Conservation (phyloP, 768 basidiomycete species). For the Boletus coccyginus region DNA sequence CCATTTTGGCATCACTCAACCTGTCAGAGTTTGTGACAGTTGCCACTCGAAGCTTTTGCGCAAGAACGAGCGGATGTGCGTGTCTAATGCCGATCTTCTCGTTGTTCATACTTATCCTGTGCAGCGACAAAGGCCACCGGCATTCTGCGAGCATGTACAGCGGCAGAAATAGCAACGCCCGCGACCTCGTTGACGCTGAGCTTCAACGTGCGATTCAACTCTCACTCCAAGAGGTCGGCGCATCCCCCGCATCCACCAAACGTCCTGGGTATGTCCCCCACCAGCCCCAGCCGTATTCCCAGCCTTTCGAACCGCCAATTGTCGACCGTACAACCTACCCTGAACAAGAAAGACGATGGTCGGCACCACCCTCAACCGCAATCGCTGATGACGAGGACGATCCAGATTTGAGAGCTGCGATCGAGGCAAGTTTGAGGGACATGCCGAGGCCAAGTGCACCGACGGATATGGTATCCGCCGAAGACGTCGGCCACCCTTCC, state of each 20-base stretch:
- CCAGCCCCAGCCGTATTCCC: slow-evolving; percentile 42
- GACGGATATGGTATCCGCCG: slow-evolving; percentile 52
- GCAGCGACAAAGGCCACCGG: slow-evolving; percentile 48
- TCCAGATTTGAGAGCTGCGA: slow-evolving; percentile 88
- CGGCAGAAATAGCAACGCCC: slow-evolving; percentile 52
- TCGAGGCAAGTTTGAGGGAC: slow-evolving; percentile 92
- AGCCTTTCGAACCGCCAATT: slow-evolving; percentile 64
- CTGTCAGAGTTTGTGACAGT: slow-evolving; percentile 90
- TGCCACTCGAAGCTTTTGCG: slow-evolving; percentile 78
- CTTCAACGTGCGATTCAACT: slow-evolving; percentile 92
- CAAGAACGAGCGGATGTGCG: slow-evolving; percentile 59
- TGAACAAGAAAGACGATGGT: slow-evolving; percentile 11
- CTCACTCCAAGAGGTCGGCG: slow-evolving; percentile 75
- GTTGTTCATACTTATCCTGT: background rate
- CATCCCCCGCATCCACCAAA: slow-evolving; percentile 40
- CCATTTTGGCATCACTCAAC: slow-evolving; percentile 89
- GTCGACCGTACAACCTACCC: slow-evolving; percentile 56
- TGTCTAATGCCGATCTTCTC: background rate
- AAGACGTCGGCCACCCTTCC: slow-evolving; percentile 46
- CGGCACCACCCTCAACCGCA: slow-evolving; percentile 20
- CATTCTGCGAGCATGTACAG: slow-evolving; percentile 54
- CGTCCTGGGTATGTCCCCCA: slow-evolving; percentile 70
- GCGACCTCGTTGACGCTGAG: slow-evolving; percentile 77
- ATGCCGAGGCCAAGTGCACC: slow-evolving; percentile 82
- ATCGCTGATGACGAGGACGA: slow-evolving; percentile 76